Evolutionary conservation across 768 basidiomycete genomes (phyloP).

Genomic region (Dentipellis fragilis): DNA sequence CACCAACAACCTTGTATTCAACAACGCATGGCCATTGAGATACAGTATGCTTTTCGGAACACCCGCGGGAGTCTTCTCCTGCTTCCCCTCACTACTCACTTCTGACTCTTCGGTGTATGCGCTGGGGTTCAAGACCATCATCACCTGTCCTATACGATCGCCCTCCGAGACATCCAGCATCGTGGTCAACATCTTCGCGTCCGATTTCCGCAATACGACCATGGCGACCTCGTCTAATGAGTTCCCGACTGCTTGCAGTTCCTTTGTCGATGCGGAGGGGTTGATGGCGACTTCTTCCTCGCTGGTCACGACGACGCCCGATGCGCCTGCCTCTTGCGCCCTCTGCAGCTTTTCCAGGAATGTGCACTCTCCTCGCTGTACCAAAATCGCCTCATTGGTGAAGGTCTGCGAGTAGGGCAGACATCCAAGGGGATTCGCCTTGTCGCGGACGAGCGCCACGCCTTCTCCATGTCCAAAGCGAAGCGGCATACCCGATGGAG

Average conservation of each 20-base stretch:
- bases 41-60: conserved; percentile 45
- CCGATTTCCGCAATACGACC: conserved; percentile 43
- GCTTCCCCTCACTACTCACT: conserved; percentile 9
- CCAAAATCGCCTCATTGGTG: conserved; percentile 44
- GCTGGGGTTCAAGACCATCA: conserved; percentile 39
- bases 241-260: conserved; percentile 47
- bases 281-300: conserved; percentile 50
- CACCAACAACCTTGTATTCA: conserved; percentile 64
- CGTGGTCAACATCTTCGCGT: conserved; percentile 41
- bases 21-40: conserved; percentile 65
- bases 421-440: conserved; percentile 51
- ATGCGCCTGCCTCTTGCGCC: conserved; percentile 62
- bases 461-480: conserved; percentile 44
- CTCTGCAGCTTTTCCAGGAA: conserved; percentile 75
- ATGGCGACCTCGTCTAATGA: conserved; percentile 44
- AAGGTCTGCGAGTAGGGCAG: conserved; percentile 37
- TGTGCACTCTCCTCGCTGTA: conserved; percentile 75
- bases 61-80: conserved; percentile 17
- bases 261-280: conserved; percentile 51
- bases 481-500: conserved; percentile 19
- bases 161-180: conserved; percentile 46
- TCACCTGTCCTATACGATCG: conserved; percentile 35
- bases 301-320: conserved; percentile 70
- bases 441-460: conserved; percentile 42
- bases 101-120: conserved; percentile 5